Base-by-base conservation (phyloP, 306 rosid species). In the Sesbania bispinosa region DNA sequence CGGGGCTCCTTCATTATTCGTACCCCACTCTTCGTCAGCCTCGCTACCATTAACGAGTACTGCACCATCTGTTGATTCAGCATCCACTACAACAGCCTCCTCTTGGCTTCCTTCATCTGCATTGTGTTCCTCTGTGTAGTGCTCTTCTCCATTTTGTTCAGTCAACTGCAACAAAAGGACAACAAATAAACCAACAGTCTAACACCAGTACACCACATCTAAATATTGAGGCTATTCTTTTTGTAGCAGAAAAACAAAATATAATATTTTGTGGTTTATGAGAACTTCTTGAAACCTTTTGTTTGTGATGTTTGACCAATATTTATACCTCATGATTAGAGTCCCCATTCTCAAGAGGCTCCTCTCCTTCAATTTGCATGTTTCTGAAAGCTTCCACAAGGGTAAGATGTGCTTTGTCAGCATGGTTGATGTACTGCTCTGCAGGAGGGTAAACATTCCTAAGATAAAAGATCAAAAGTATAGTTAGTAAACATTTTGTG, bases 11-110 rank as follows among this genome's bases (percentile, higher is more conserved):
- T 92, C 97, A 86, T 85, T 89, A 87, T 93, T 87, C 89, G 94
- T 90, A 90, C 97, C 98, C 96, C 96, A 91, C 90, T 90, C 99
- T 94, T 94, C 96, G 36, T 94, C 99, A 78, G 88, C 96, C 89
- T 91, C 99, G 78, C 65, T 91, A 57, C 93, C 91, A 53, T 91
- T 91, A 35, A 94, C 82, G 71, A 94, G 92, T 73, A 91, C 99
- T 62, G 93, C 90, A 35, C 97, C 97, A 74, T 94, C 99, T 29
- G 91, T 86, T 73, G 97, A 94, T 77, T 94, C 99, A 6, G 95
- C 98, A 84, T 93, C 98, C 78, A 90, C 95, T 55, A 90, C 98
- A 51, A 90, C 92, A 48, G 84, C 93, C 87, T 94, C 99, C 87
- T 90, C 98, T 64, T 85, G 97, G 88, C 97, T 93, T 62, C 84